A percentile compares a stretch with the other conserved stretches of the same genome.
Conservation (phyloP, 2,329 filamentous ascomycete genomes). For the Hypoxylon sp. region DNA sequence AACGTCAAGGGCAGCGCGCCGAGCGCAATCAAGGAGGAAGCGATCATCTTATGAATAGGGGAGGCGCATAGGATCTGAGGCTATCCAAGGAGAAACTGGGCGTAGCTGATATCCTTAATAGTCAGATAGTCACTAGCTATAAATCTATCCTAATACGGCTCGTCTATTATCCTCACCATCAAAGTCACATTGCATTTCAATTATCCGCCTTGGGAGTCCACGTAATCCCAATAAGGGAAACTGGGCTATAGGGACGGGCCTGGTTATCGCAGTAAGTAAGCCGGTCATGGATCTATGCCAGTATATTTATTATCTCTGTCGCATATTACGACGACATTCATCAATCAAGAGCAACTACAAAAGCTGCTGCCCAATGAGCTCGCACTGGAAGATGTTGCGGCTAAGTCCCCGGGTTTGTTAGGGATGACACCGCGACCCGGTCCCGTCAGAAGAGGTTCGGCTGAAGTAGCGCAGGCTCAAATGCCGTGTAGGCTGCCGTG, state of each 20-base stretch:
- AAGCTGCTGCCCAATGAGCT: slow-evolving; percentile 9
- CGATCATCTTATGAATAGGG: slow-evolving; percentile 19
- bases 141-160: background rate
- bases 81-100: background rate
- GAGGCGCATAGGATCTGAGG: background rate
- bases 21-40: slow-evolving; percentile 9
- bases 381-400: slow-evolving; percentile 30
- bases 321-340: slow-evolving; percentile 19
- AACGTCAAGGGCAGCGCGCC: slow-evolving; percentile 6
- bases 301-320: slow-evolving; percentile 9
- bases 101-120: background rate
- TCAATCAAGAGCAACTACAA: background rate
- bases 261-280: background rate
- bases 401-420: slow-evolving; percentile 26
- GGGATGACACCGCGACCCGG: slow-evolving; percentile 16
- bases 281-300: background rate
- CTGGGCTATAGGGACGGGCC: background rate
- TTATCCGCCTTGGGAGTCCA: slow-evolving; percentile 24
- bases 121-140: background rate
- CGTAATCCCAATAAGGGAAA: slow-evolving; percentile 21
- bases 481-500: slow-evolving; percentile 3
- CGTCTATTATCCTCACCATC: background rate
- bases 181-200: slow-evolving; percentile 21
- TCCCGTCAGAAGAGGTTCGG: background rate
- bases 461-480: slow-evolving; percentile 13